Conservation (phyloP, 306 rosid species). For the Coriaria nepalensis region DNA sequence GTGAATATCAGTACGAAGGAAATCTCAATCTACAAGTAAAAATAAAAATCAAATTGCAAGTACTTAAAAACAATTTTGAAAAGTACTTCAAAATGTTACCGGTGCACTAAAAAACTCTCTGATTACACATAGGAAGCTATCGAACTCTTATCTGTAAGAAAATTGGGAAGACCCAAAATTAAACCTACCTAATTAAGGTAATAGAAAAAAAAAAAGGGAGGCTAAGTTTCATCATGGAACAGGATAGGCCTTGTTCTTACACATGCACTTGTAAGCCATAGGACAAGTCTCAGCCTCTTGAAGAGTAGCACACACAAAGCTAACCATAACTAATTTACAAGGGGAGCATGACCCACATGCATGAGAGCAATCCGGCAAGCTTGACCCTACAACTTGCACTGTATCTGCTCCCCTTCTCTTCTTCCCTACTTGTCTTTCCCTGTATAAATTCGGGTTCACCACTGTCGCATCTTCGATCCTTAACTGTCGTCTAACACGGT, state of each 20-base stretch:
- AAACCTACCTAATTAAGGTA: neutral
- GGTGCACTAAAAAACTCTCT: constrained; percentile 8
- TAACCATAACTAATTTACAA: constrained; percentile 62
- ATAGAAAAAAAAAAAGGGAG: neutral
- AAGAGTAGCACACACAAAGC: constrained; percentile 56
- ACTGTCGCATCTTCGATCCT: neutral
- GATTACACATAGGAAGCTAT: constrained; percentile 11
- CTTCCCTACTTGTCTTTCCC: neutral
- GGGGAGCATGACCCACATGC: constrained; percentile 82
- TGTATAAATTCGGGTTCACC: neutral
- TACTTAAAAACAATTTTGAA: too few species aligned
- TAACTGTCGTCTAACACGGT: neutral
- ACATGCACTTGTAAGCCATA: constrained; percentile 90
- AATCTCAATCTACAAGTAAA: too few species aligned
- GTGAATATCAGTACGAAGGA: too few species aligned
- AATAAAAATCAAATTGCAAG: too few species aligned
- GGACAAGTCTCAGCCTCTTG: constrained; percentile 84
- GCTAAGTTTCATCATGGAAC: constrained; percentile 29
- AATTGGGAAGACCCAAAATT: neutral
- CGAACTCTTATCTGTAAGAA: neutral
- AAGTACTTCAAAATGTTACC: neutral
- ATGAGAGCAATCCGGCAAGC: constrained; percentile 72
- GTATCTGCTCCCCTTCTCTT: constrained; percentile 26
- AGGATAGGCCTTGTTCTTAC: constrained; percentile 66
- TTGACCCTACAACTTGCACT: constrained; percentile 55